phyloP scores from a whole-genome alignment of 2,329 filamentous ascomycete genomes.

The Penicillium sp. region DNA sequence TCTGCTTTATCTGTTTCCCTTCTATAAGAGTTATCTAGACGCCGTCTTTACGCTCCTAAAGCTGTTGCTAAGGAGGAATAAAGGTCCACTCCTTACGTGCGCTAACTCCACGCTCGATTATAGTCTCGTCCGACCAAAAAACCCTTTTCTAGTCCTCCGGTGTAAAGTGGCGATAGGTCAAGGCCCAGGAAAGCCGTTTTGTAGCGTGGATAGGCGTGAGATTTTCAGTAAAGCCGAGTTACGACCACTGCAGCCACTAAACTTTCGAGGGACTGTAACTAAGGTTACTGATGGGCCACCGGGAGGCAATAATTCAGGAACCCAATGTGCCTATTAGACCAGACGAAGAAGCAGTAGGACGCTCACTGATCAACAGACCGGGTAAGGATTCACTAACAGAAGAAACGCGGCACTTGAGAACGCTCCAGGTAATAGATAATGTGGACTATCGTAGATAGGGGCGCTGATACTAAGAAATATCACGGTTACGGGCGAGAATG shows the following conservation, averaged over 20 bases:
- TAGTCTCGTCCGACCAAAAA: slow-evolving; percentile 17
- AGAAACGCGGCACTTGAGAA: no score
- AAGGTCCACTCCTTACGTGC: slow-evolving; percentile 12
- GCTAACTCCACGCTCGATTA: slow-evolving; percentile 9
- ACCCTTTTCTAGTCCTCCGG: slow-evolving; percentile 10
- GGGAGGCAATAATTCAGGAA: no score
- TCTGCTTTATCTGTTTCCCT: slow-evolving; percentile 16
- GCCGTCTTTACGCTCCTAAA: slow-evolving; percentile 5
- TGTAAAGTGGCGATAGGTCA: not conserved
- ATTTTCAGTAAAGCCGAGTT: no score
- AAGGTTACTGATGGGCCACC: no score
- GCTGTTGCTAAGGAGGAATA: slow-evolving; percentile 4
- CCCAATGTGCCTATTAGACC: no score
- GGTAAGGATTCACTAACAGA: no score
- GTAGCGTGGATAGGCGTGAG: no score
- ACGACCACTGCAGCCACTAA: no score
- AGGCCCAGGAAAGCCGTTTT: not conserved
- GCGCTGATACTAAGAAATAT: not conserved
- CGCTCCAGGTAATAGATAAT: no score
- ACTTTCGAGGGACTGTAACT: no score
- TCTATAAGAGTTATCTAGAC: not conserved
- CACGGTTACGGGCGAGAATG: slow-evolving; percentile 1
- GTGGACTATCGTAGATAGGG: not conserved
- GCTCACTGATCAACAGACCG: no score
- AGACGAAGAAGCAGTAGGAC: no score